A percentile compares a stretch with the other conserved stretches of the same genome.
These are phyloP conservation scores for Lactarius psammicola DNA, from an alignment of 768 basidiomycete species.

Conservation along the genomic window DNA sequence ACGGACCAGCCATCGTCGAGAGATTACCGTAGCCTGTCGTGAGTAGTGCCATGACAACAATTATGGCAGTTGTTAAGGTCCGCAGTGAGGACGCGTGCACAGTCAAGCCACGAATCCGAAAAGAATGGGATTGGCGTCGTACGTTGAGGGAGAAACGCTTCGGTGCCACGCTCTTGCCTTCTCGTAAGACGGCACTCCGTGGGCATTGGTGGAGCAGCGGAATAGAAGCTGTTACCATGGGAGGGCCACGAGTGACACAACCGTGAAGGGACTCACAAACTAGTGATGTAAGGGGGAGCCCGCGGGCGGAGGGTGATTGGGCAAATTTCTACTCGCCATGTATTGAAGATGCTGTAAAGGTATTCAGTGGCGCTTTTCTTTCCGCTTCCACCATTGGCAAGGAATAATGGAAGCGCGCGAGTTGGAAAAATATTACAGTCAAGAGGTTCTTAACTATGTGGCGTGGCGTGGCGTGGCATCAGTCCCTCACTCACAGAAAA, in stretches of 20 bases:
- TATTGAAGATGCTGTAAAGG: slow-evolving; percentile 37
- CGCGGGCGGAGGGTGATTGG: slow-evolving; percentile 18
- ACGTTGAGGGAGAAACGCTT: slow-evolving; percentile 20
- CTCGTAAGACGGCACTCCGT: slow-evolving; percentile 47
- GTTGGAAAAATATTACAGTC: background rate
- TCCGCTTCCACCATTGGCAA: slow-evolving; percentile 51
- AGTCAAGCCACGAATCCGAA: background rate
- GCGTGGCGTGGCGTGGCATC: no score
- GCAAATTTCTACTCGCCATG: slow-evolving; percentile 1
- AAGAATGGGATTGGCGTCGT: background rate
- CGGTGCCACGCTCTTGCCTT: slow-evolving; percentile 65
- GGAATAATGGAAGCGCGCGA: slow-evolving; percentile 31
- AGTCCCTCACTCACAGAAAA: no score
- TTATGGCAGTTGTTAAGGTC: slow-evolving; percentile 35
- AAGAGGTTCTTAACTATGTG: background rate
- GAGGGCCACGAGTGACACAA: slow-evolving; percentile 26
- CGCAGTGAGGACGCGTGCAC: slow-evolving; percentile 13
- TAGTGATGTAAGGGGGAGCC: slow-evolving; percentile 15
- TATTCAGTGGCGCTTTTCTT: slow-evolving; percentile 41
- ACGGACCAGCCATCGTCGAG: slow-evolving; percentile 33
- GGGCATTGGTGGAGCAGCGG: slow-evolving; percentile 46
- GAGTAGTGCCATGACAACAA: slow-evolving; percentile 66
- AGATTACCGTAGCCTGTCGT: slow-evolving; percentile 48
- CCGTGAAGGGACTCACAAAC: background rate
- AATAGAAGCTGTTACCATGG: slow-evolving; percentile 32